Percentiles rank a stretch among this genome's conserved stretches.
These are phyloP conservation scores for Cyamopsis tetragonoloba DNA, from an alignment of 306 rosid species.

Conservation along the genomic window DNA sequence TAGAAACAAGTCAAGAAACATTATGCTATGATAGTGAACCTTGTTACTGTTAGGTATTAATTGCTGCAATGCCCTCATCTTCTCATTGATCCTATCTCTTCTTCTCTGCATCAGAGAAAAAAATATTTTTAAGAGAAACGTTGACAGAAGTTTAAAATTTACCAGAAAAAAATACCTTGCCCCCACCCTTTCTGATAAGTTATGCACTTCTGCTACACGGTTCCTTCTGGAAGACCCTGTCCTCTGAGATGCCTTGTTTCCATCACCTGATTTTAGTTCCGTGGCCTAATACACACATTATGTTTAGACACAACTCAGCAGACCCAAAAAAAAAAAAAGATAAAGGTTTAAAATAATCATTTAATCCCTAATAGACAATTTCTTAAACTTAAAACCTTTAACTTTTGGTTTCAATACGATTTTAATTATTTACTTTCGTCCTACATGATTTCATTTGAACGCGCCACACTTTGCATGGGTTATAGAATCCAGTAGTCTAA, in stretches of 20 bases:
- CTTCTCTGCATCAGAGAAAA: slow-evolving; percentile 53
- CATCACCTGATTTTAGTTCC: slow-evolving; percentile 54
- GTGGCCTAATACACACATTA: slow-evolving; percentile 42
- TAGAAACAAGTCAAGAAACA: neutral
- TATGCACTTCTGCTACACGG: slow-evolving; percentile 88
- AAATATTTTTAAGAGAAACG: neutral
- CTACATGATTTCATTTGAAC: too few relatives aligned
- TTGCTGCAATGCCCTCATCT: slow-evolving; percentile 82
- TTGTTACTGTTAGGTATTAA: slow-evolving; percentile 86
- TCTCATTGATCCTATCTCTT: slow-evolving; percentile 92
- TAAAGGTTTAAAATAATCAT: neutral
- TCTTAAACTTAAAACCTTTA: too few relatives aligned
- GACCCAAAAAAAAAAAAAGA: neutral
- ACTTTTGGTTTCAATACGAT: too few relatives aligned
- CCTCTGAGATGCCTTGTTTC: slow-evolving; percentile 46
- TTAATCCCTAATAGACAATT: too few relatives aligned
- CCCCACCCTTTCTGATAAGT: slow-evolving; percentile 84
- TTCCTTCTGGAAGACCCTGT: slow-evolving; percentile 54
- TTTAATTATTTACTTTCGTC: too few relatives aligned
- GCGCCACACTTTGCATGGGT: too few relatives aligned
- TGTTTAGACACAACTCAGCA: slow-evolving; percentile 9
- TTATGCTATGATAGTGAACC: slow-evolving; percentile 39
- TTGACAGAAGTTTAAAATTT: slow-evolving; percentile 7
- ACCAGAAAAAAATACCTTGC: neutral
- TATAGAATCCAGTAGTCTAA: too few relatives aligned